A percentile compares a stretch with the other conserved stretches of the same genome.
Evolutionary conservation across 2,329 filamentous ascomycete species (phyloP).

Genomic region (Apiospora pterosperma): DNA sequence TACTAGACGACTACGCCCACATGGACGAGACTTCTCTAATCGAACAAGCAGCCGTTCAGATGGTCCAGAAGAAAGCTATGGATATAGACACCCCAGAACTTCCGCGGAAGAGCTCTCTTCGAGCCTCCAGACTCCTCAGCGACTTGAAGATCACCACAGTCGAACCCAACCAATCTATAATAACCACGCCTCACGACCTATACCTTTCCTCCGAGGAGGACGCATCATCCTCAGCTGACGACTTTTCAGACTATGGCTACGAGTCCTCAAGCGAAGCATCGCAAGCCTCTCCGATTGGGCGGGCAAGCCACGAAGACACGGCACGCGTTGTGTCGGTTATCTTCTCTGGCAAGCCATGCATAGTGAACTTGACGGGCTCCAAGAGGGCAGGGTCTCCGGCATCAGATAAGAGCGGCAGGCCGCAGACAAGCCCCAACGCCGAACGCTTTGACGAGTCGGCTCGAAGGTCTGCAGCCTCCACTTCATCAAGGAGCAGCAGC

Average conservation of each 20-base stretch:
- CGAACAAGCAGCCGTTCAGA: constrained; percentile 3
- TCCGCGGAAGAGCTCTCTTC: constrained; percentile 47
- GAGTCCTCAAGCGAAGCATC: constrained; percentile 30
- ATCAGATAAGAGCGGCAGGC: constrained; percentile 22
- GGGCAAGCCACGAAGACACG: constrained; percentile 49
- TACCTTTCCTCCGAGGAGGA: constrained; percentile 67
- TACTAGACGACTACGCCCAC: constrained; percentile 8
- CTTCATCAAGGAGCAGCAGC: constrained; percentile 23
- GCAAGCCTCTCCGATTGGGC: constrained; percentile 21
- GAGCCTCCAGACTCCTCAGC: constrained; percentile 44
- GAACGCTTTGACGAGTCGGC: constrained; percentile 8
- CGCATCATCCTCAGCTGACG: constrained; percentile 58
- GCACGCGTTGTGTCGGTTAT: constrained; percentile 58
- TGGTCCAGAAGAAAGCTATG: neutral
- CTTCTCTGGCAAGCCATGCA: constrained; percentile 56
- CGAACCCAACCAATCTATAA: constrained; percentile 21
- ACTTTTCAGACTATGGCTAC: constrained; percentile 52
- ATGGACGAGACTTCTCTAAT: constrained; percentile 10
- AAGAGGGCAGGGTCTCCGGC: constrained; percentile 42
- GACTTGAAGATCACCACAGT: constrained; percentile 32
- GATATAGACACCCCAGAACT: constrained; percentile 38
- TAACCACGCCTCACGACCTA: constrained; percentile 51
- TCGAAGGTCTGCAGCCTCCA: constrained; percentile 16
- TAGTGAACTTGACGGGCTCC: constrained; percentile 45
- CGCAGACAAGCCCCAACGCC: constrained; percentile 13